Base-by-base conservation (phyloP, 352 stramenopile genomes). In the Globisporangium radiosum region DNA sequence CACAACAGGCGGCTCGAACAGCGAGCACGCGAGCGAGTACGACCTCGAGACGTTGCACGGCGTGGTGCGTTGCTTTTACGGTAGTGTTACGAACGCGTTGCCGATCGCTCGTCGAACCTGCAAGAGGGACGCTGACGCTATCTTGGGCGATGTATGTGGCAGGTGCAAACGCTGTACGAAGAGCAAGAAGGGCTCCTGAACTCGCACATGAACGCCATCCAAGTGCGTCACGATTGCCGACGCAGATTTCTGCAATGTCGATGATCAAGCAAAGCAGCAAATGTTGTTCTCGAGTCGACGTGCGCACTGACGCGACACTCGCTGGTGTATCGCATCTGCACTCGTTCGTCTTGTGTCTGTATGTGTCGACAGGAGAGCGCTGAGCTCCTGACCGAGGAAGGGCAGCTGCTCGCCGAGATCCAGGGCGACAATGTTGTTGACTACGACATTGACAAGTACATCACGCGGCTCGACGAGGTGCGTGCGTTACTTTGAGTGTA, bases 341-440 rank as follows among this genome's bases (percentile, higher is more conserved):
- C 33, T 59, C 8, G 53, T 38, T 9, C 15, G n/a, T 11, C 14
- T 14, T 48, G 44, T 17, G 10, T 8, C 1, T 48, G 10, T 48
- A 8, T 50, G 15, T 8, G 11, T 10, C 17, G 15, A 17, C 25
- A 98, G 78, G 93, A 98, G 72, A 98, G 97, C 61, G 97, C 97
- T 0, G 92, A 99, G 68, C 78, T 99, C 17, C 70, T 99, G 11
- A 98, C 95, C 1, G 90, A 98, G 62, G 97, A 99, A 87, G 95
- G 95, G 9, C 73, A 80, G 19, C 68, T 97, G 54, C 64, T 96
- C 10, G 82, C 86, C 49, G 73, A 88, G 15, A 90, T 96, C 57
- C 85, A 94, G 68, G 88, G 85, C 19, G 92, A 98, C 40, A 72
- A 60, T 52, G 85, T 95, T 11, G 72, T 87, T 8, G 92, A 99